Conservation (phyloP, 2,329 filamentous ascomycete genomes). For the Leptodontidium sp. region DNA sequence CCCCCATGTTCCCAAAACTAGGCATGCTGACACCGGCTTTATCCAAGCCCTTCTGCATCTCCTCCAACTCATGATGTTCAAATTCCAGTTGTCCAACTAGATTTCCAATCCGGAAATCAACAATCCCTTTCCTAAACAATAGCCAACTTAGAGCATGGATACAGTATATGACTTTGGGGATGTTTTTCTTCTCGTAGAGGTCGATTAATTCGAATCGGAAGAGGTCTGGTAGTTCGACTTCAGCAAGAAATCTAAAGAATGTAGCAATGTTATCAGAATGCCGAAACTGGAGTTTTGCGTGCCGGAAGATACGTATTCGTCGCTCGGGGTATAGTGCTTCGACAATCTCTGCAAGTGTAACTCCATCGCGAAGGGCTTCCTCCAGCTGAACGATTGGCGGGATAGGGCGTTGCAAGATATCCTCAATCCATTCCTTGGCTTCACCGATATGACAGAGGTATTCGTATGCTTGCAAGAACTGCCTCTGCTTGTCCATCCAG, state of each 20-base stretch:
- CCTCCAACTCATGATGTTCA: conserved; percentile 95
- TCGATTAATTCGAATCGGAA: conserved; percentile 98
- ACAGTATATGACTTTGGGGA: conserved; percentile 98
- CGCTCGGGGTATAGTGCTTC: conserved; percentile 84
- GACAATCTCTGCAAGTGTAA: conserved; percentile 93
- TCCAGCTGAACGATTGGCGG: conserved; percentile 94
- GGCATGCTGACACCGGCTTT: conserved; percentile 96
- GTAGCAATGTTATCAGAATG: conserved; percentile 98
- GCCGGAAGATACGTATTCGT: conserved; percentile 82
- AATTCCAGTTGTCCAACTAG: conserved; percentile 96
- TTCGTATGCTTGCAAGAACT: conserved; percentile 96
- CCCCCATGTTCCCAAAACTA: conserved; percentile 96
- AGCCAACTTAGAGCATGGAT: conserved; percentile 98
- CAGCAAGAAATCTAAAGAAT: conserved; percentile 93
- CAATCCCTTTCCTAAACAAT: conserved; percentile 92
- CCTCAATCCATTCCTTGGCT: conserved; percentile 98
- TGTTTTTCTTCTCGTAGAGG: conserved; percentile 99
- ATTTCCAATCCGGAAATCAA: conserved; percentile 96
- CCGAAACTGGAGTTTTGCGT: conserved; percentile 86
- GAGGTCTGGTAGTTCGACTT: conserved; percentile 90
- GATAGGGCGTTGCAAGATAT: conserved; percentile 83
- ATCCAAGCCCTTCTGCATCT: conserved; percentile 95
- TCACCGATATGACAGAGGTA: conserved; percentile 99
- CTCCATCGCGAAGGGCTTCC: conserved; percentile 89
- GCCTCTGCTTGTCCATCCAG: conserved; percentile 99